Percentiles rank a stretch among this genome's conserved stretches.
Conservation (phyloP, 176 grass and related monocot genomes). For the Triticum urartu region DNA sequence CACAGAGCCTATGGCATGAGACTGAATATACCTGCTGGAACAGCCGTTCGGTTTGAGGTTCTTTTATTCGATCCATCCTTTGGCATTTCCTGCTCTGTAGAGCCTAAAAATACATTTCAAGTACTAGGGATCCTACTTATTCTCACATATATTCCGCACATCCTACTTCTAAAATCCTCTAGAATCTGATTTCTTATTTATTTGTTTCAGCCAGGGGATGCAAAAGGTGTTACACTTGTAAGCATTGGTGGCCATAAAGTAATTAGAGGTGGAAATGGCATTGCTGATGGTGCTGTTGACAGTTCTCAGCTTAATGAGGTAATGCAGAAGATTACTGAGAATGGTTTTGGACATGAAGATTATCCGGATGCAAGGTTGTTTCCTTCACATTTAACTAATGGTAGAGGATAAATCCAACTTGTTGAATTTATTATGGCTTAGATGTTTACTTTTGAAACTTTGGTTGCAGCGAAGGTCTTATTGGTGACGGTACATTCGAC, state of each 20-base stretch:
- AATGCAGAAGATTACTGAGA: conserved; percentile 58
- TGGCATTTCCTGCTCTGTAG: neutral
- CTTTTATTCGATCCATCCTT: conserved; percentile 7
- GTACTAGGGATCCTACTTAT: neutral
- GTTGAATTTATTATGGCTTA: neutral
- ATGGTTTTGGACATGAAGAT: conserved; percentile 78
- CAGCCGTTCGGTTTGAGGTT: conserved; percentile 95
- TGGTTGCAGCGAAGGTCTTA: conserved; percentile 71
- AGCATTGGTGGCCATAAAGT: conserved; percentile 82
- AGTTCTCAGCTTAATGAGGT: conserved; percentile 47
- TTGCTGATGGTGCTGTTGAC: conserved; percentile 76
- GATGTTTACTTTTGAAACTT: conserved; percentile 34
- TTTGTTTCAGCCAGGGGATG: conserved; percentile 71
- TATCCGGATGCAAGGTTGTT: conserved; percentile 66
- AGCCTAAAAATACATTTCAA: conserved; percentile 1
- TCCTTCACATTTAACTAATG: neutral
- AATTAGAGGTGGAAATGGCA: conserved; percentile 83
- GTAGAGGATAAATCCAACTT: neutral
- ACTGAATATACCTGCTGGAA: conserved; percentile 92
- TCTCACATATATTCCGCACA: conserved; percentile 8
- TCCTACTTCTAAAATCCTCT: neutral
- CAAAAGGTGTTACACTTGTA: conserved; percentile 87
- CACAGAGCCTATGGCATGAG: conserved; percentile 84
- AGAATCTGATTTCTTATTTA: conserved; percentile 12
- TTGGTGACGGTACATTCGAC: conserved; percentile 64